phyloP scores from a whole-genome alignment of 352 stramenopile species.

The Phytophthora ohioensis region DNA sequence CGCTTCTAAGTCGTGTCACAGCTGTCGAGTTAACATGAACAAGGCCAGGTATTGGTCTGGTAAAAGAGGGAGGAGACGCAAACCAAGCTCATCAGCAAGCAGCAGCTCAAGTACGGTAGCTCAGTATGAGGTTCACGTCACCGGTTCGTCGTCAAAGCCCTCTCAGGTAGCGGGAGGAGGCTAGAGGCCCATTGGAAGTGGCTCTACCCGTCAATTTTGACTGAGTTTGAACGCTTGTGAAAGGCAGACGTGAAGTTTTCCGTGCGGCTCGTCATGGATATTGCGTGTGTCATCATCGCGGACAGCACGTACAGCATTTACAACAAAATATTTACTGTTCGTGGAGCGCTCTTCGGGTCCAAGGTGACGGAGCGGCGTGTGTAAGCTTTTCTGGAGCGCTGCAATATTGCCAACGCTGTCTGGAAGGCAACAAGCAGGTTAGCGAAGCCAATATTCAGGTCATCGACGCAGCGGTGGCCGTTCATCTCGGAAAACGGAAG shows the following conservation, averaged over 20 bases:
- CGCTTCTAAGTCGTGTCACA: neutral
- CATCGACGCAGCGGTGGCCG: constrained; percentile 1
- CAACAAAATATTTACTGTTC: constrained; percentile 5
- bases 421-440: constrained; percentile 29
- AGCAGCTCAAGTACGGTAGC: neutral
- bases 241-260: constrained; percentile 9
- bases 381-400: constrained; percentile 20
- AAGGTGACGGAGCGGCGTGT: neutral
- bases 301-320: constrained; percentile 10
- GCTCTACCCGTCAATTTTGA: neutral
- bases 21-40: neutral
- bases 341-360: neutral
- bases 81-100: neutral
- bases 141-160: neutral
- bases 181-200: neutral
- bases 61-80: neutral
- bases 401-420: constrained; percentile 18
- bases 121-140: neutral
- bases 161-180: neutral
- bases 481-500: constrained; percentile 9
- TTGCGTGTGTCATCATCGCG: constrained; percentile 9
- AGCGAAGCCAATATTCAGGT: constrained; percentile 21
- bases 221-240: neutral
- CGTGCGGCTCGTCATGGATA: constrained; percentile 8
- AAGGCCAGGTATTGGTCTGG: neutral